phyloP scores from a whole-genome alignment of 208 protist genomes.

The Trypanosoma cruzi region DNA sequence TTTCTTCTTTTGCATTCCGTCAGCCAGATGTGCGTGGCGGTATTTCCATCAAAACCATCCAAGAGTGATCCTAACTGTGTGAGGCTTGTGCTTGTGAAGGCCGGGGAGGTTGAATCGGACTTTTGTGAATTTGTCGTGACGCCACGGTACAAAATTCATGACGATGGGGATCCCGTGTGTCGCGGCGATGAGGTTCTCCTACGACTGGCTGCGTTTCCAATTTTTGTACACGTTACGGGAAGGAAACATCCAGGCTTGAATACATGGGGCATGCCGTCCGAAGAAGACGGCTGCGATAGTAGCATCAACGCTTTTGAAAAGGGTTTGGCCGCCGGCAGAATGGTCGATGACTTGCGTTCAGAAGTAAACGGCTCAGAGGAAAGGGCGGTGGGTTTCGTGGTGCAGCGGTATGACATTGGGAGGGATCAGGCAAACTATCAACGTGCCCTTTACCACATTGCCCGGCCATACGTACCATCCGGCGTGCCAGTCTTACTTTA shows the following conservation, averaged over 20 bases:
- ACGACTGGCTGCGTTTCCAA: conserved; percentile 40
- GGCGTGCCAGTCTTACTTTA: conserved; percentile 62
- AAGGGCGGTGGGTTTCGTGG: conserved; percentile 53
- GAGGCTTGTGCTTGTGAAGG: conserved; percentile 53
- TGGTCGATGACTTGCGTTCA: conserved; percentile 1
- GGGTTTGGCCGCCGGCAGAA: neutral
- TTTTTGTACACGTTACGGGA: conserved; percentile 71
- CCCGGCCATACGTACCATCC: conserved; percentile 40
- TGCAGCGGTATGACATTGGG: conserved; percentile 72
- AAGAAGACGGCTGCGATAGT: neutral
- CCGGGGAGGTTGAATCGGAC: conserved; percentile 34
- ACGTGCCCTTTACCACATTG: conserved; percentile 53
- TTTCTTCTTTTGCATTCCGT: conserved; percentile 67
- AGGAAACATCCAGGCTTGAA: neutral
- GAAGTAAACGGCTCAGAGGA: conserved; percentile 84
- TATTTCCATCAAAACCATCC: conserved; percentile 54
- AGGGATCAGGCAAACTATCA: conserved; percentile 55
- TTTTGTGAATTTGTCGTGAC: conserved; percentile 68
- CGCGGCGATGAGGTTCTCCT: conserved; percentile 65
- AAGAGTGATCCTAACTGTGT: conserved; percentile 68
- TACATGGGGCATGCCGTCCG: neutral
- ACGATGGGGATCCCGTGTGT: conserved; percentile 68
- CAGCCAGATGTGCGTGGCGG: conserved; percentile 60
- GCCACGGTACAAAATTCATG: conserved; percentile 78
- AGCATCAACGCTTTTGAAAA: neutral